Evolutionary conservation across 768 basidiomycete species (phyloP).

Genomic region (Piloderma croceum): DNA sequence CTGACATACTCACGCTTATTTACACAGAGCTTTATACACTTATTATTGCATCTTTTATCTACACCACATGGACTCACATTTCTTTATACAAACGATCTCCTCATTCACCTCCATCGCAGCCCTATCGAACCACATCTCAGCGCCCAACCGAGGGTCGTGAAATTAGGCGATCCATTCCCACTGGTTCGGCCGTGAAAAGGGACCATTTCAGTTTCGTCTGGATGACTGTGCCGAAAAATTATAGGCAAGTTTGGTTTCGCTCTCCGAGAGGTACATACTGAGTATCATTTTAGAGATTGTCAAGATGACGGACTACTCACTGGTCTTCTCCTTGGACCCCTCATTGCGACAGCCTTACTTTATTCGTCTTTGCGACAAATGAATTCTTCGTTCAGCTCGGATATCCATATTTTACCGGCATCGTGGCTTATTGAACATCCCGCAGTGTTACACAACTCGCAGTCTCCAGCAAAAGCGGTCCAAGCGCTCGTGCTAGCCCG

Average conservation of each 20-base stretch:
- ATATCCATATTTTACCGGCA: conserved; percentile 39
- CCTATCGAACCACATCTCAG: conserved; percentile 15
- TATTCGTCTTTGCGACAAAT: conserved; percentile 42
- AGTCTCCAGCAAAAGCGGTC: conserved; percentile 37
- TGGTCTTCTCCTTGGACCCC: conserved; percentile 76
- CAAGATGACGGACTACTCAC: conserved; percentile 83
- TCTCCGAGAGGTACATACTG: conserved; percentile 6
- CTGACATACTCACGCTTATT: conserved; percentile 5
- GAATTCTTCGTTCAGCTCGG: conserved; percentile 21
- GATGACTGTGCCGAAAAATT: conserved; percentile 91
- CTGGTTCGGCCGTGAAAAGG: conserved; percentile 30
- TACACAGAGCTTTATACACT: conserved; percentile 54
- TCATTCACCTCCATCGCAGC: conserved; percentile 12
- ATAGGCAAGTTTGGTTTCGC: conserved; percentile 44
- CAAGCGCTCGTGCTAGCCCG: conserved; percentile 62
- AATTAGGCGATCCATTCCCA: conserved; percentile 30
- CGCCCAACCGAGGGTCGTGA: conserved; percentile 40
- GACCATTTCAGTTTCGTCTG: conserved; percentile 67
- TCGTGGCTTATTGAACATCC: conserved; percentile 81
- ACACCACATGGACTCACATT: conserved; percentile 58
- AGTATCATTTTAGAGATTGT: conserved; percentile 49
- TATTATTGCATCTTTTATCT: conserved; percentile 48
- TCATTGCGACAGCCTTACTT: conserved; percentile 69
- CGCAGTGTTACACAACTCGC: conserved; percentile 41
- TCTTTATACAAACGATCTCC: conserved; percentile 29